phyloP scores from a whole-genome alignment of 306 rosid genomes.

The Prunus padus region DNA sequence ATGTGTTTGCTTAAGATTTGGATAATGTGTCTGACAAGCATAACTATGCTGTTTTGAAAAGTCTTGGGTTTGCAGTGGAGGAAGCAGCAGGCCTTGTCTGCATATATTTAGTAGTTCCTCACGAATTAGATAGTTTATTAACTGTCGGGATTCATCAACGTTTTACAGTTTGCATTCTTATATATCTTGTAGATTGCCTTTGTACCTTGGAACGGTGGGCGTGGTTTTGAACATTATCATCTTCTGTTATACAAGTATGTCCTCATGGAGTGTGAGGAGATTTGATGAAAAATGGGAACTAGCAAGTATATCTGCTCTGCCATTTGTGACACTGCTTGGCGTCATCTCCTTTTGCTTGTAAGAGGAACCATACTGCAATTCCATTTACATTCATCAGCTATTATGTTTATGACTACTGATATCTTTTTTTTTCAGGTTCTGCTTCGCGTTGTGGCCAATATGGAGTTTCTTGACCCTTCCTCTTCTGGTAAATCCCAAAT shows the following conservation, averaged over 20 bases:
- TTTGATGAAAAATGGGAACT: conserved; percentile 90
- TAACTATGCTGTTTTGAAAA: neutral
- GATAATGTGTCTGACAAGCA: neutral
- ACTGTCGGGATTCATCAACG: neutral
- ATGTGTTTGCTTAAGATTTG: neutral
- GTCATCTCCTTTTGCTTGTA: conserved; percentile 90
- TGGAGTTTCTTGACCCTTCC: conserved; percentile 94
- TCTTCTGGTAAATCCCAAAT: conserved; percentile 66
- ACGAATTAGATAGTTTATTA: neutral
- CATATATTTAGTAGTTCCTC: neutral
- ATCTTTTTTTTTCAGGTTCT: conserved; percentile 43
- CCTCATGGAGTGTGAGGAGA: conserved; percentile 71
- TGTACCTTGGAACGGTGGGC: conserved; percentile 88
- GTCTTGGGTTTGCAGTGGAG: neutral
- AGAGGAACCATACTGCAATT: conserved; percentile 28
- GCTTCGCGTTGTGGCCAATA: conserved; percentile 95
- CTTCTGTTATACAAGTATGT: conserved; percentile 73
- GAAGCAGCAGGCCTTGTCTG: neutral
- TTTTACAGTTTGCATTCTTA: conserved; percentile 7
- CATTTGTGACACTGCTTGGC: conserved; percentile 70
- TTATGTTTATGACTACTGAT: conserved; percentile 25
- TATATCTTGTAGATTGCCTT: conserved; percentile 71
- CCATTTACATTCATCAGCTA: conserved; percentile 9
- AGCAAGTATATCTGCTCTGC: conserved; percentile 70
- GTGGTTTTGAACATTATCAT: conserved; percentile 63